Percentiles rank a stretch among this genome's conserved stretches.
Conservation (phyloP, 2,329 filamentous ascomycete species). For the Sporothrix brunneoviolacea region DNA sequence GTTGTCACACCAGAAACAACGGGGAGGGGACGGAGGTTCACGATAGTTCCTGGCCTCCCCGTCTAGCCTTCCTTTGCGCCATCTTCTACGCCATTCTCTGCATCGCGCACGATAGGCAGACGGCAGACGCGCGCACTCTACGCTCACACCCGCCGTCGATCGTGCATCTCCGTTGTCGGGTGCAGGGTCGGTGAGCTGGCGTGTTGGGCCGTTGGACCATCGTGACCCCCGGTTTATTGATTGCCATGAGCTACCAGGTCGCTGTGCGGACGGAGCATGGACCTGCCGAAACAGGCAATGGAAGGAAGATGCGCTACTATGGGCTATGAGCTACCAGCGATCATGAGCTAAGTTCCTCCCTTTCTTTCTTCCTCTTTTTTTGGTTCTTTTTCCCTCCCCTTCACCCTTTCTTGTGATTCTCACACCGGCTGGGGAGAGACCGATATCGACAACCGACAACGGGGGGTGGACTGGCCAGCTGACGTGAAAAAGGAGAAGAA, state of each 20-base stretch:
- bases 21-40: constrained; percentile 3
- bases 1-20: neutral
- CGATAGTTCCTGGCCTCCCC: constrained; percentile 8
- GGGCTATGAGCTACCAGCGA: no score
- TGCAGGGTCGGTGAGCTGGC: neutral
- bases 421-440: neutral
- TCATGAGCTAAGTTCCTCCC: neutral
- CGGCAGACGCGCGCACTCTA: no score
- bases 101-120: neutral
- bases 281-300: neutral
- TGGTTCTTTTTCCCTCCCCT: neutral
- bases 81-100: constrained; percentile 1
- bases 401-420: no score
- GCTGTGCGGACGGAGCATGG: no score
- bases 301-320: neutral
- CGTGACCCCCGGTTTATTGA: no score
- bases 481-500: constrained; percentile 2
- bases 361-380: neutral
- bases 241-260: no score
- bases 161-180: constrained; percentile 10
- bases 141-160: constrained; percentile 5
- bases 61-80: constrained; percentile 1
- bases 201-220: neutral
- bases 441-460: constrained; percentile 1
- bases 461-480: neutral